phyloP scores from a whole-genome alignment of 371 early-diverging fungal genomes.

The Mucor ambiguus region DNA sequence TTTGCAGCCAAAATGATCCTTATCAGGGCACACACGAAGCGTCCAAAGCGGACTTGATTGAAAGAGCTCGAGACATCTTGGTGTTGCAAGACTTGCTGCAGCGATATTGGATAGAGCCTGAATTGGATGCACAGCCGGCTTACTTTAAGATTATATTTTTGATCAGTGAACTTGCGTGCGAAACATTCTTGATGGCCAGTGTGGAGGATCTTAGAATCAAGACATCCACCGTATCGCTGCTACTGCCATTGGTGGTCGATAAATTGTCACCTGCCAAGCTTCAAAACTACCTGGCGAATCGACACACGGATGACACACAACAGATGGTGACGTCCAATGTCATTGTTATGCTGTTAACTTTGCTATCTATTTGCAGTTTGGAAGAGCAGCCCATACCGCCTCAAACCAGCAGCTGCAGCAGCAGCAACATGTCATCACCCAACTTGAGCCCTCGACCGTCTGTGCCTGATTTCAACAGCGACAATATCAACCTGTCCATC shows the following conservation, averaged over 20 bases:
- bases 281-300: constrained; percentile 8
- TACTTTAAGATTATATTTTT: constrained; percentile 32
- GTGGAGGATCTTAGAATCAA: constrained; percentile 25
- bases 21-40: constrained; percentile 1
- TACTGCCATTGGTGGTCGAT: constrained; percentile 28
- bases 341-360: constrained; percentile 26
- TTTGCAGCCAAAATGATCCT: constrained; percentile 14
- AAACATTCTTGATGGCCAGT: constrained; percentile 26
- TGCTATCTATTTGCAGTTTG: constrained; percentile 28
- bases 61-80: constrained; percentile 20
- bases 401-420: background rate
- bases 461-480: constrained; percentile 15
- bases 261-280: constrained; percentile 29
- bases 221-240: constrained; percentile 18
- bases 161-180: constrained; percentile 38
- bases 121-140: constrained; percentile 13
- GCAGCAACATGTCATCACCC: constrained; percentile 16
- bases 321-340: constrained; percentile 21
- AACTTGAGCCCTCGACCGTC: constrained; percentile 31
- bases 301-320: constrained; percentile 17
- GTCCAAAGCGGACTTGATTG: background rate
- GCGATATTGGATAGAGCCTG: constrained; percentile 44
- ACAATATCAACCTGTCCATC: background rate
- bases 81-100: constrained; percentile 33
- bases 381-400: background rate